phyloP scores from a whole-genome alignment of 164 flowering plant species.

The Stephania japonica region DNA sequence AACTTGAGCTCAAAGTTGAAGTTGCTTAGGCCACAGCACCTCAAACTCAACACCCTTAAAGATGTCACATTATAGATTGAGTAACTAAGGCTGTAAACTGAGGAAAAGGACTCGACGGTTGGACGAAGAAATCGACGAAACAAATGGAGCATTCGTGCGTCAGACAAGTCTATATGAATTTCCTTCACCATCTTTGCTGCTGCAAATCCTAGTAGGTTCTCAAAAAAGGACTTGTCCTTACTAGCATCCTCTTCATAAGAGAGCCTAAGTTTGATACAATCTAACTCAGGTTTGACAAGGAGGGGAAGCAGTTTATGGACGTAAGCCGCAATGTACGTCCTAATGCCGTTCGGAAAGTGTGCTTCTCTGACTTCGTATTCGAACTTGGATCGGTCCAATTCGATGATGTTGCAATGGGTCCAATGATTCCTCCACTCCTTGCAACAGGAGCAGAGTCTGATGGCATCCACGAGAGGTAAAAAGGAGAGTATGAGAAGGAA shows the following conservation, averaged over 20 bases:
- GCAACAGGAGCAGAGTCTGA: neutral
- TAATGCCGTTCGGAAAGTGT: too few relatives aligned
- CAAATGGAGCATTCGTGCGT: neutral
- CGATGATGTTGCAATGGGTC: slow-evolving; percentile 1
- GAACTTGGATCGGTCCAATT: neutral
- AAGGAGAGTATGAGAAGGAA: slow-evolving; percentile 3
- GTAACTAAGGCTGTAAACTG: neutral
- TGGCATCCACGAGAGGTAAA: slow-evolving; percentile 2
- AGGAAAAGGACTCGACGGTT: too few relatives aligned
- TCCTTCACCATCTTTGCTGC: neutral
- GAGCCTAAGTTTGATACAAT: neutral
- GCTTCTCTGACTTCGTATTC: neutral
- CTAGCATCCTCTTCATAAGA: neutral
- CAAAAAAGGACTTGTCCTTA: neutral
- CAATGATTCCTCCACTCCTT: neutral
- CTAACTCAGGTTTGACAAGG: neutral
- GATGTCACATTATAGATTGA: neutral
- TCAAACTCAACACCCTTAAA: neutral
- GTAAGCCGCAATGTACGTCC: too few relatives aligned
- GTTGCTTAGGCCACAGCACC: neutral
- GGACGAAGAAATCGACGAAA: neutral
- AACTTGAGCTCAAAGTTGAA: neutral
- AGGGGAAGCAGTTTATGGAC: neutral
- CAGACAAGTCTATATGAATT: neutral
- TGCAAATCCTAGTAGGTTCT: neutral